Conservation (phyloP, 2,329 filamentous ascomycete genomes). For the Cytospora piceae region DNA sequence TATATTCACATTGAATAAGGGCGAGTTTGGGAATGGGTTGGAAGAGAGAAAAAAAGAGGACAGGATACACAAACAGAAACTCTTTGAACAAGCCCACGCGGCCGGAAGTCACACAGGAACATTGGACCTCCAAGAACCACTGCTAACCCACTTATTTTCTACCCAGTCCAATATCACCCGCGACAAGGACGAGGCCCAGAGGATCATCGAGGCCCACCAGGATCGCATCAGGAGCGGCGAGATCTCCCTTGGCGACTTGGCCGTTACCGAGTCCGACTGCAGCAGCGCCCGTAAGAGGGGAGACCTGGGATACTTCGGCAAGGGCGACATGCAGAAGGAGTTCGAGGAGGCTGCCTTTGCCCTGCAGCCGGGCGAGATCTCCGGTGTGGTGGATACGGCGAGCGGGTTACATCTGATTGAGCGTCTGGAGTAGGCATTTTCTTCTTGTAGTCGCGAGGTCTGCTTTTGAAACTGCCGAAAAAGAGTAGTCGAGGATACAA, state of each 20-base stretch:
- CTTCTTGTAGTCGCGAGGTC: conserved; percentile 25
- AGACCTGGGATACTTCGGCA: conserved; percentile 92
- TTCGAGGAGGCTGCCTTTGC: conserved; percentile 96
- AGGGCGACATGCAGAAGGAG: conserved; percentile 97
- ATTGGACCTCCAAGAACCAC: neutral
- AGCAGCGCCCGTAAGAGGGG: conserved; percentile 93
- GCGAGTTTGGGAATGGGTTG: neutral
- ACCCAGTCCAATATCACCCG: conserved; percentile 77
- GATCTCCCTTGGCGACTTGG: conserved; percentile 77
- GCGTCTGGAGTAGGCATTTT: conserved; percentile 58
- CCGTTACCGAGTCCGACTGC: conserved; percentile 89
- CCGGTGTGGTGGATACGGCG: conserved; percentile 84
- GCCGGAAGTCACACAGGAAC: neutral
- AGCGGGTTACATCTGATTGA: conserved; percentile 96
- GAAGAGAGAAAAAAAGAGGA: too few species aligned
- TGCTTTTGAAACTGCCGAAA: neutral
- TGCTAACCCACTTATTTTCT: conserved; percentile 24
- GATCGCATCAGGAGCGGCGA: conserved; percentile 73
- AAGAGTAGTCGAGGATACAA: neutral
- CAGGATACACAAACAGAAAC: neutral
- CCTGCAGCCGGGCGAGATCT: conserved; percentile 85
- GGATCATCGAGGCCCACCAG: conserved; percentile 77
- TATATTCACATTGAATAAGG: too few species aligned
- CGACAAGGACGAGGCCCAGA: conserved; percentile 81
- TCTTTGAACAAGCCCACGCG: neutral